Evolutionary conservation across 208 protist genomes (phyloP).

Genomic region (Plasmodiophora brassicae): DNA sequence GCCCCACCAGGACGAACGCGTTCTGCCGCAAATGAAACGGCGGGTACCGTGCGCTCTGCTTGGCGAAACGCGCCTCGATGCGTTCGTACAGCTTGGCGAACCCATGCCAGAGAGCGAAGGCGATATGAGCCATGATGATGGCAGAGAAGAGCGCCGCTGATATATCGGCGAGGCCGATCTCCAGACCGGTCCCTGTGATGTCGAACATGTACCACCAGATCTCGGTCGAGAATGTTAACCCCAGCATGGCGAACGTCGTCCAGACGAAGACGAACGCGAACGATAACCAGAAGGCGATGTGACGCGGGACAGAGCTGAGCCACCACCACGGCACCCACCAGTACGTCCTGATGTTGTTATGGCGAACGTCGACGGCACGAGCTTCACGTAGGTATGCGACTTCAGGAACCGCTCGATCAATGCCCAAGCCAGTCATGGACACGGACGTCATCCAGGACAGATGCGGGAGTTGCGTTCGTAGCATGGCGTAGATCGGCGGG

Average conservation of each 20-base stretch:
- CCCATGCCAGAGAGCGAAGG: background rate
- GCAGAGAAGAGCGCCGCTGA: background rate
- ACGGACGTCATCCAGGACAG: background rate
- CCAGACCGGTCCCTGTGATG: background rate
- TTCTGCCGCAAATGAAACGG: background rate
- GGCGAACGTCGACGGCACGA: background rate
- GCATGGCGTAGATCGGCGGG: background rate
- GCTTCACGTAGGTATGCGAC: background rate
- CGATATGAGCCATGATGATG: background rate
- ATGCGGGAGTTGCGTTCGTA: background rate
- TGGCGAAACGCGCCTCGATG: background rate
- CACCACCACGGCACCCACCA: constrained; percentile 21
- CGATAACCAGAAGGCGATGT: background rate
- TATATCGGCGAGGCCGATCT: background rate
- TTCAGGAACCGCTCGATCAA: background rate
- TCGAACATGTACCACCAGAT: background rate
- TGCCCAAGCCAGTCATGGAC: background rate
- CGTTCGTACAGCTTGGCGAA: background rate
- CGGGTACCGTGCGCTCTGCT: no score
- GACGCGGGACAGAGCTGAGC: background rate
- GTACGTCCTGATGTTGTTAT: background rate
- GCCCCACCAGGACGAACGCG: background rate
- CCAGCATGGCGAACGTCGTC: background rate
- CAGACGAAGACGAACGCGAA: background rate
- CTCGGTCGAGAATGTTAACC: background rate